These are phyloP conservation scores for Auriscalpium orientale DNA, from an alignment of 768 basidiomycete genomes.

Conservation along the genomic window DNA sequence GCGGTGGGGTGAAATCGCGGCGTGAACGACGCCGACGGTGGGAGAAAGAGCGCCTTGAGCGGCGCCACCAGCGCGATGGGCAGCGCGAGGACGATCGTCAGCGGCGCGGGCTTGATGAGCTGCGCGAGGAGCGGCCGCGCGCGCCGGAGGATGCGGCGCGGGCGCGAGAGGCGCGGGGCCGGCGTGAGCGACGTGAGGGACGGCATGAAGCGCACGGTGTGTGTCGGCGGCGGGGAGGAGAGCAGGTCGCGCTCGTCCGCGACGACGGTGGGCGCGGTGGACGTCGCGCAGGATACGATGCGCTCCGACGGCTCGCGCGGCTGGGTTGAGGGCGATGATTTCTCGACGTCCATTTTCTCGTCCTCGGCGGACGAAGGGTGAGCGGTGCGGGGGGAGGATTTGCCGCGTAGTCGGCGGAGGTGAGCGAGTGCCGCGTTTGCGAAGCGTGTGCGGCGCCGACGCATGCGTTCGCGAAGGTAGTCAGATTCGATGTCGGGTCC, in stretches of 20 bases:
- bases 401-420: not conserved
- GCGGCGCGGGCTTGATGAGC: constrained; percentile 39
- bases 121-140: not conserved
- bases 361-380: not conserved
- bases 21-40: constrained; percentile 35
- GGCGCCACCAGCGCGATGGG: constrained; percentile 47
- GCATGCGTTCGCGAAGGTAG: constrained; percentile 41
- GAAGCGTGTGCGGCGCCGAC: constrained; percentile 23
- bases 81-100: constrained; percentile 47
- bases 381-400: not conserved
- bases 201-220: not conserved
- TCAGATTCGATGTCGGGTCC: constrained; percentile 57
- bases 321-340: no score
- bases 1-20: constrained; percentile 27
- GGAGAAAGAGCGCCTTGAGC: constrained; percentile 55
- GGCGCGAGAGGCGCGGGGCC: not conserved
- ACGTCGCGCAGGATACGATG: no score
- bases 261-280: no score
- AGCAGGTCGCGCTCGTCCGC: no score
- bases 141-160: not conserved
- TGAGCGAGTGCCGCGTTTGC: not conserved
- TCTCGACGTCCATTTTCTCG: no score
- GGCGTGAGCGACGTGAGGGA: not conserved
- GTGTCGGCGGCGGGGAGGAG: not conserved
- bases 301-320: no score